Conservation (phyloP, 2,329 filamentous ascomycete species). For the Elsinoe batatas region DNA sequence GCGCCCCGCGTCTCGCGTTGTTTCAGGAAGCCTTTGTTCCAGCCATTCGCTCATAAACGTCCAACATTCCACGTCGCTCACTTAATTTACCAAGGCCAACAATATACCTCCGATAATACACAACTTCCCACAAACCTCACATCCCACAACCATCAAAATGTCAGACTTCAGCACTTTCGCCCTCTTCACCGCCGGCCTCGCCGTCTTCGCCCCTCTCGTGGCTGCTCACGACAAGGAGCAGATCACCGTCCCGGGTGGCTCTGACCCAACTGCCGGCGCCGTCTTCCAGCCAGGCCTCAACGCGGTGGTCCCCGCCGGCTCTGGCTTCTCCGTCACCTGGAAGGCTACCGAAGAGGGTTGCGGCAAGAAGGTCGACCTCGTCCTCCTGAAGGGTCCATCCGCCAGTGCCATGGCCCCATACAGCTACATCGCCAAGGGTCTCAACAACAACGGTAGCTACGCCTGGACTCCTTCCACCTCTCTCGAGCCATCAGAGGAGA, state of each 20-base stretch:
- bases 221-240: conserved; percentile 28
- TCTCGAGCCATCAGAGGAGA: conserved; percentile 34
- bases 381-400: conserved; percentile 50
- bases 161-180: conserved; percentile 34
- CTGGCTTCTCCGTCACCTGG: conserved; percentile 51
- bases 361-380: conserved; percentile 40
- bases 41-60: conserved; percentile 11
- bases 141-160: conserved; percentile 16
- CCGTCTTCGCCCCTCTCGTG: conserved; percentile 39
- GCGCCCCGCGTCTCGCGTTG: not conserved
- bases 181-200: conserved; percentile 45
- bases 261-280: conserved; percentile 41
- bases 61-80: conserved; percentile 8
- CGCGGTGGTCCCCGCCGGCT: conserved; percentile 46
- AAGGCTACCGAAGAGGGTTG: conserved; percentile 35
- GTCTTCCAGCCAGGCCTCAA: conserved; percentile 43
- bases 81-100: not conserved
- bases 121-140: not conserved
- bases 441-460: conserved; percentile 37
- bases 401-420: conserved; percentile 42
- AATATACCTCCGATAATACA: conserved; percentile 3
- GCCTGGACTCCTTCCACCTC: conserved; percentile 43
- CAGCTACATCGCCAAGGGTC: conserved; percentile 40
- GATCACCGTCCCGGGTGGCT: conserved; percentile 25
- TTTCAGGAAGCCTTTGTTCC: conserved; percentile 7